Evolutionary conservation across 176 grass and related monocot species (phyloP), one percentile per base, ranked within the genome.

Genomic region (Triticum dicoccoides): DNA sequence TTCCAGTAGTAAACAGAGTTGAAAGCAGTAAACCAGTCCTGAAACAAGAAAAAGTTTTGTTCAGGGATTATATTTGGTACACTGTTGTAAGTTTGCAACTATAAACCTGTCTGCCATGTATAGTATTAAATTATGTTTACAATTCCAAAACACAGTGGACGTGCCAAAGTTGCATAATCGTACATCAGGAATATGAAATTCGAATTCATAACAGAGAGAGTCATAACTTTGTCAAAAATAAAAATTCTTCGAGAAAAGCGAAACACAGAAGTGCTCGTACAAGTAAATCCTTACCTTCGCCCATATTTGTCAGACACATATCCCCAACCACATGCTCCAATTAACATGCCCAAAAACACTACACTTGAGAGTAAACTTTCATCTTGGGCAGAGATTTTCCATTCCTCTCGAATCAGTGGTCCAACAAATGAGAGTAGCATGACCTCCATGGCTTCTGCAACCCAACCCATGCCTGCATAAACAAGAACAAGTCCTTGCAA

Each of bases 401-500:
- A 98, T 68, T 95, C 91, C 25, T 84, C 64, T 65, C 86, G 66
- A 56, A 95, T 64, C 58, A 87, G 78, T 42, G 95, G 93, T 12
- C 93, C 95, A 29, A 98, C 77, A 91, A 98, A 98, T 1, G 95
- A 98, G 72, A 98, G 77, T 1, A 98, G 87, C 91, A 95, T 98
- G 32, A 98, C 18, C 82, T 98, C 93, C 95, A 98, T 95, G 65
- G 95, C 73, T 78, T 98, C 91, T 62, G 85, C 86, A 24, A 87
- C 80, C 95, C 89, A 98, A 61, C 93, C 93, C 80, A 98, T 95
- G 32, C 95, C 92, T 4, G 95, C 84, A 61, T 98, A 98, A 49
- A 32, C 85, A 62, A 98, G 95, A 65, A 98, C 89, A 29, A 98
- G 73, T 33, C 20, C 61, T 85, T 98, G 95, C 78, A 91, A 95